Evolutionary conservation across 805 yeast species (phyloP), one percentile per base, ranked within the genome.

Genomic region (Kodamaea lidongshanica): DNA sequence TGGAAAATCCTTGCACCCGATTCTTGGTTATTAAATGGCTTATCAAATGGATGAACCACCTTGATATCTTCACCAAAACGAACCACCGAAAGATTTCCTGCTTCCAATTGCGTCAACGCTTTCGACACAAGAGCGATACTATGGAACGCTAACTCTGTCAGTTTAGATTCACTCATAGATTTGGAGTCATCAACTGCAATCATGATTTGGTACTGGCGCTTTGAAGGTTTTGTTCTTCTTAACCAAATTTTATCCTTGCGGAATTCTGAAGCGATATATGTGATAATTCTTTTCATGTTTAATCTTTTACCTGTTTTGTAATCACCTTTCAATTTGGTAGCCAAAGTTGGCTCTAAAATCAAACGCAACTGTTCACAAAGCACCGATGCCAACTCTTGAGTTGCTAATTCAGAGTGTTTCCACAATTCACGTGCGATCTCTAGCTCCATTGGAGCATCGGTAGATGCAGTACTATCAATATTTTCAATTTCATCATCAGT

Each of bases 161-260:
- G 79, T 42, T 80, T 77, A 14, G 95, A 81, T 55, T 89, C 97
- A 34, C 88, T 77, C 99, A 92, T 92, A 1, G 97, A 89, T 55
- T 85, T 87, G 17, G 98, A 92, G 53, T 92, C 96, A 62, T 92
- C 99, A 27, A 92, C 82, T 1, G 98, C 88, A 42, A 92, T 82
- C 96, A 94, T 84, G 39, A 92, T 84, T 63, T 92, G 98, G 56
- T 92, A 92, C 53, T 88, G 92, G 48, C 99, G 78, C 65, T 92
- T 92, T 43, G 94, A 83, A 34, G 99, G 99, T 52, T 92, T 89
- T 5, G 96, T 87, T 58, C 99, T 76, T 53, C 96, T 76, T 61
- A 92, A 71, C 99, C 99, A 92, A 35, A 92, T 92, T 67, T 92
- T 92, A 56, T 92, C 99, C 55, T 92, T 92, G 49, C 95, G 78